A percentile compares a stretch with the other conserved stretches of the same genome.
These are phyloP conservation scores for Euphrasia arctica DNA, from an alignment of 305 asterid species.

Conservation along the genomic window DNA sequence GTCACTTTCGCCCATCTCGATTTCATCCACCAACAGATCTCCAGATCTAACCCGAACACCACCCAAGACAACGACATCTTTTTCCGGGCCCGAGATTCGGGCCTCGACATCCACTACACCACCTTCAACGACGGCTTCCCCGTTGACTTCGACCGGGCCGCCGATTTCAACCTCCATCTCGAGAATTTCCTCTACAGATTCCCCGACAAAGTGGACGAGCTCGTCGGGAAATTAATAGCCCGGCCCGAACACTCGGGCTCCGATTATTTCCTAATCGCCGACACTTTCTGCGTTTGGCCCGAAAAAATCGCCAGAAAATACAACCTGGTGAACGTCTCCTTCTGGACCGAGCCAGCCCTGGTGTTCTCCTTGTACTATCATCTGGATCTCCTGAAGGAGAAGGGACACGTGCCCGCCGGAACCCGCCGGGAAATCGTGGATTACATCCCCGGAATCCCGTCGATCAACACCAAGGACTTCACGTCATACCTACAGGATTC, in stretches of 20 bases:
- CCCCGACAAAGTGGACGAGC: conserved; percentile 47
- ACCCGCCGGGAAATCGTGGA: conserved; percentile 32
- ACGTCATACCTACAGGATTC: conserved; percentile 43
- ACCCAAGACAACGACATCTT: conserved; percentile 34
- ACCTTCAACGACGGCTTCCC: conserved; percentile 59
- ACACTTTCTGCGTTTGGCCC: conserved; percentile 47
- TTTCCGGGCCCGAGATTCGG: conserved; percentile 41
- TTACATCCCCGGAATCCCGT: conserved; percentile 48
- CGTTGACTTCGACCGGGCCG: conserved; percentile 33
- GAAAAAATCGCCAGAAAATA: conserved; percentile 42
- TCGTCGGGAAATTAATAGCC: conserved; percentile 33
- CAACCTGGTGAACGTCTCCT: conserved; percentile 48
- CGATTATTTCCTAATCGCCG: conserved; percentile 43
- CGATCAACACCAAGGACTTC: conserved; percentile 45
- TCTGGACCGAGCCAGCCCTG: conserved; percentile 66
- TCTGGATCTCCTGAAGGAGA: conserved; percentile 38
- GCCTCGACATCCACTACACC: conserved; percentile 52
- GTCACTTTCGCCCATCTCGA: conserved; percentile 57
- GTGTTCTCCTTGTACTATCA: conserved; percentile 52
- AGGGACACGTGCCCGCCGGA: conserved; percentile 36
- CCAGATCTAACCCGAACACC: conserved; percentile 33
- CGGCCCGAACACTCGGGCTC: conserved; percentile 3
- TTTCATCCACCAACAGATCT: conserved; percentile 47
- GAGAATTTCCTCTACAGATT: conserved; percentile 27
- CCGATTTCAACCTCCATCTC: conserved; percentile 25